A percentile compares a stretch with the other conserved stretches of the same genome.
Evolutionary conservation across 1,139 yeast species (phyloP).

Genomic region (Yamadazyma pseudoaaseri): DNA sequence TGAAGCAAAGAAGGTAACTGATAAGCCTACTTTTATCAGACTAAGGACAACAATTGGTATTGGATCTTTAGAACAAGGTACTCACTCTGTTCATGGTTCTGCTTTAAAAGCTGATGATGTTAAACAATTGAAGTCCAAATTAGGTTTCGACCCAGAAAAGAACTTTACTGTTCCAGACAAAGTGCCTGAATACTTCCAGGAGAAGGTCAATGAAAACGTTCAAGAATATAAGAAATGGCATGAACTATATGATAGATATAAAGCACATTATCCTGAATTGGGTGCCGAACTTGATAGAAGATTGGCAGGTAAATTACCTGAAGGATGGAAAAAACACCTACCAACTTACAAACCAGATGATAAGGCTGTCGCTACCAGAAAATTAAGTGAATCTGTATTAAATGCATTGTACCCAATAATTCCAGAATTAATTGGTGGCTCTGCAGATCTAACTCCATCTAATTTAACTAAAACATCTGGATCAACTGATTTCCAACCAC

Average conservation of each 20-base stretch:
- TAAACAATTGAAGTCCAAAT: slow-evolving; percentile 74
- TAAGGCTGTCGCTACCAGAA: slow-evolving; percentile 88
- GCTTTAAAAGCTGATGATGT: slow-evolving; percentile 94
- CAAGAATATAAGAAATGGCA: slow-evolving; percentile 74
- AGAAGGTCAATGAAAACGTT: slow-evolving; percentile 54
- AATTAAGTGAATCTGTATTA: slow-evolving; percentile 81
- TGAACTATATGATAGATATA: slow-evolving; percentile 57
- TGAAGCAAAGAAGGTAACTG: slow-evolving; percentile 55
- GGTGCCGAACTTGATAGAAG: slow-evolving; percentile 37
- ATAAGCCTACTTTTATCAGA: slow-evolving; percentile 89
- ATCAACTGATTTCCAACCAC: slow-evolving; percentile 91
- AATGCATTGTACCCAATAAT: slow-evolving; percentile 58
- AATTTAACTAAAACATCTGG: slow-evolving; percentile 87
- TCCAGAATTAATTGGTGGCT: slow-evolving; percentile 95
- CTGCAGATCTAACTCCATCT: slow-evolving; percentile 97
- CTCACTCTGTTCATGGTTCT: slow-evolving; percentile 93
- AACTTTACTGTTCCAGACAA: slow-evolving; percentile 77
- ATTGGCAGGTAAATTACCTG: slow-evolving; percentile 51
- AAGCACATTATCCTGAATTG: slow-evolving; percentile 66
- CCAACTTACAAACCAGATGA: slow-evolving; percentile 79
- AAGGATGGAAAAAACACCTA: slow-evolving; percentile 70
- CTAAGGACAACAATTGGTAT: slow-evolving; percentile 89
- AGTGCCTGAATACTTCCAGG: slow-evolving; percentile 67
- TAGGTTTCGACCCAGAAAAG: slow-evolving; percentile 86
- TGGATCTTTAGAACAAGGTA: slow-evolving; percentile 83